A percentile compares a stretch with the other conserved stretches of the same genome.
phyloP scores from a whole-genome alignment of 495 filamentous ascomycete genomes.

The Aspergillus bertholletiae region DNA sequence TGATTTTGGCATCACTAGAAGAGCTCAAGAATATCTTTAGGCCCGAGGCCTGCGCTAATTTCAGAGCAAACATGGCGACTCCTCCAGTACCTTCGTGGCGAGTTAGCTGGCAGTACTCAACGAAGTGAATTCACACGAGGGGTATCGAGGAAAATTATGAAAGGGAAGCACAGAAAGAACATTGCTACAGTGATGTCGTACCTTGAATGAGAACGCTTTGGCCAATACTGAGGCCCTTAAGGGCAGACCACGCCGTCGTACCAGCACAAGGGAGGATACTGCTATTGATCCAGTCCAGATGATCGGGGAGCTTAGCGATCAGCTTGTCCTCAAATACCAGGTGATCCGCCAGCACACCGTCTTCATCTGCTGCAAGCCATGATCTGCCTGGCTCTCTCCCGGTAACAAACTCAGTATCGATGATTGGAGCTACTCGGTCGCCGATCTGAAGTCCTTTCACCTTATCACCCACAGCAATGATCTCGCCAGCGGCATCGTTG shows the following conservation, averaged over 20 bases:
- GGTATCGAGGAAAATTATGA: too few species aligned
- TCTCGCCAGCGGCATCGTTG: conserved; percentile 35
- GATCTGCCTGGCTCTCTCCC: conserved; percentile 19
- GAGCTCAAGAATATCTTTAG: conserved; percentile 32
- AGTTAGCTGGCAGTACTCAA: background rate
- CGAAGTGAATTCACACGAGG: too few species aligned
- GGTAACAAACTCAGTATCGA: conserved; percentile 28
- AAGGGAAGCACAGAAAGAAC: background rate
- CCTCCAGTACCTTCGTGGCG: conserved; percentile 29
- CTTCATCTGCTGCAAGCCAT: conserved; percentile 34
- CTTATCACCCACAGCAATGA: conserved; percentile 29
- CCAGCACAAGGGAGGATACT: conserved; percentile 34
- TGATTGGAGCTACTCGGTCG: conserved; percentile 27
- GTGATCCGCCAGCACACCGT: conserved; percentile 34
- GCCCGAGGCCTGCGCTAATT: conserved; percentile 30
- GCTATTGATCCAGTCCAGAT: conserved; percentile 30
- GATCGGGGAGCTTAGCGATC: conserved; percentile 23
- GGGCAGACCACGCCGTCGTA: conserved; percentile 36
- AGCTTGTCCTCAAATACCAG: conserved; percentile 30
- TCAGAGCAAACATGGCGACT: conserved; percentile 32
- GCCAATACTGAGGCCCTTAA: conserved; percentile 29
- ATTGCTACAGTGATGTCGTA: conserved; percentile 6
- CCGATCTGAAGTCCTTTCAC: conserved; percentile 25
- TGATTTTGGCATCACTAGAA: conserved; percentile 32
- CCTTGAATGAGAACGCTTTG: conserved; percentile 40